Percentiles rank a stretch among this genome's conserved stretches.
phyloP scores from a whole-genome alignment of 78 protist genomes.

The Tieghemostelium lacteum region DNA sequence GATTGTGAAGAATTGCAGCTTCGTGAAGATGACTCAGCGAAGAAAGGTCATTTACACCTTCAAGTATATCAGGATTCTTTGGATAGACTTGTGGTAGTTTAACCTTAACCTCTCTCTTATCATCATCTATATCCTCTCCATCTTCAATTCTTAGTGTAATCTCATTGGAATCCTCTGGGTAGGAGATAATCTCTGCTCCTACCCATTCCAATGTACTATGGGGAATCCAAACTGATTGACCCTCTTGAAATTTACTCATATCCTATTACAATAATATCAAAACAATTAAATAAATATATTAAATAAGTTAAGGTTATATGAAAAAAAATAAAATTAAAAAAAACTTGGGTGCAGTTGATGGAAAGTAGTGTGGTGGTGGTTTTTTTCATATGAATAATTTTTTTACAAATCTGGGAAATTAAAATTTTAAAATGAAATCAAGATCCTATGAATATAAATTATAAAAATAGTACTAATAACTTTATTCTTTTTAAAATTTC shows the following conservation, averaged over 20 bases:
- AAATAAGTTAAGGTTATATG: no score
- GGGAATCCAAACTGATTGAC: conserved; percentile 57
- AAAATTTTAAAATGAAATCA: no score
- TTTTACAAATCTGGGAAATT: no score
- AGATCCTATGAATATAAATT: no score
- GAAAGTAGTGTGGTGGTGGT: no score
- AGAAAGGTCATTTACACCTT: conserved; percentile 88
- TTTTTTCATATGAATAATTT: no score
- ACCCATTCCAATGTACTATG: conserved; percentile 62
- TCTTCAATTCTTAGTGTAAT: conserved; percentile 33
- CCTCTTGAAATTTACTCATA: conserved; percentile 8
- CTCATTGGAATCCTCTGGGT: neutral
- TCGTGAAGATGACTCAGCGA: conserved; percentile 76
- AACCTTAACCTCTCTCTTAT: conserved; percentile 14
- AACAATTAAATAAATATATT: no score
- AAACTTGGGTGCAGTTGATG: no score
- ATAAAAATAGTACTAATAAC: no score
- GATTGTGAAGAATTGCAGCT: conserved; percentile 86
- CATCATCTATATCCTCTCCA: conserved; percentile 19
- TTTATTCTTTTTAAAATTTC: no score
- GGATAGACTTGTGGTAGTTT: conserved; percentile 16
- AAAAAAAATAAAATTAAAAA: no score
- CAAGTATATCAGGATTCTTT: conserved; percentile 82
- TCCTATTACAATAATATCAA: no score
- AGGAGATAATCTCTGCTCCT: conserved; percentile 23